Evolutionary conservation across 805 yeast genomes (phyloP).

Genomic region (Spathaspora sp.): DNA sequence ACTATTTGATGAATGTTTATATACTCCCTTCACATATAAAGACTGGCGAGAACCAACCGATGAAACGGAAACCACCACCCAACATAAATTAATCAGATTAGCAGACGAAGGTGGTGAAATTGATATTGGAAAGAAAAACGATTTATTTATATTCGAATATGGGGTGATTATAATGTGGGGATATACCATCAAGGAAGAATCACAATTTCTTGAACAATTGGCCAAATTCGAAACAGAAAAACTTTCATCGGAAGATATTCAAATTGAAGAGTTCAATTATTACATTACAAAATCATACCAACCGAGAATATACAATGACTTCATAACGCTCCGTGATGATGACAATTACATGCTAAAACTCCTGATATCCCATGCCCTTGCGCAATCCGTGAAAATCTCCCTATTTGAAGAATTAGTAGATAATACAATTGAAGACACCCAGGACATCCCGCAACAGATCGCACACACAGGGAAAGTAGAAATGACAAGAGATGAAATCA

Average conservation of each 20-base stretch:
- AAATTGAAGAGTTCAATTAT: slow-evolving; percentile 91
- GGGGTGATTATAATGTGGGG: slow-evolving; percentile 99
- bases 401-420: slow-evolving; percentile 94
- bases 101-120: slow-evolving; percentile 97
- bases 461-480: slow-evolving; percentile 93
- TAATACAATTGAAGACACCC: slow-evolving; percentile 95
- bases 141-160: slow-evolving; percentile 86
- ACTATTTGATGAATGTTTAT: slow-evolving; percentile 89
- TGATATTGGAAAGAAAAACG: slow-evolving; percentile 77
- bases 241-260: slow-evolving; percentile 86
- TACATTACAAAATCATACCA: slow-evolving; percentile 92
- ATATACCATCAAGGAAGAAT: slow-evolving; percentile 78
- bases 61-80: slow-evolving; percentile 11
- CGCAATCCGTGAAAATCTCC: slow-evolving; percentile 94
- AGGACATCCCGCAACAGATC: slow-evolving; percentile 93
- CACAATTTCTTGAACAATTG: slow-evolving; percentile 73
- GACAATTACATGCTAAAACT: slow-evolving; percentile 86
- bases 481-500: slow-evolving; percentile 90
- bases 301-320: slow-evolving; percentile 93
- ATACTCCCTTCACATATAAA: slow-evolving; percentile 82
- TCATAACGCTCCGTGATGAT: slow-evolving; percentile 88
- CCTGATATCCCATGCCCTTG: slow-evolving; percentile 91
- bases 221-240: slow-evolving; percentile 93
- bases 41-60: slow-evolving; percentile 54
- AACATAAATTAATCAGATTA: slow-evolving; percentile 51